Base-by-base conservation (phyloP, 768 basidiomycete genomes). In the Podaxis mareebaensis region DNA sequence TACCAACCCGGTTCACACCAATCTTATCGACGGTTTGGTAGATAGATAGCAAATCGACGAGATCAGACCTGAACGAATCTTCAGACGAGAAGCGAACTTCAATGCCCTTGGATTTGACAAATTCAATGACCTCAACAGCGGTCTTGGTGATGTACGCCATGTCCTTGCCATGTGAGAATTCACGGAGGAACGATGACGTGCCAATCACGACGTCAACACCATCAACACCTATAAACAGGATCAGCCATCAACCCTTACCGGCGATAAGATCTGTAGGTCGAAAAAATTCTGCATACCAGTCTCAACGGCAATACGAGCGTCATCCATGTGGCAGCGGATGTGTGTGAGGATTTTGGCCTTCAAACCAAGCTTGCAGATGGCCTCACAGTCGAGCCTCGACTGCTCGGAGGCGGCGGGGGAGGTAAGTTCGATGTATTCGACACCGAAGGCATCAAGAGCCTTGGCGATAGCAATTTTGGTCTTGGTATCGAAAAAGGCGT, bases 11-110 rank as follows among this genome's bases (percentile, higher is more conserved):
- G 82, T 99, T 94, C 51, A 99, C 96, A 60, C 96, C 96, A 71
- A 99, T 95, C 83, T 98, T 98, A 81, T 99, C 97, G 54, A 99
- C 97, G 53, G 96, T 96, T 77, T 96, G 95, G 83, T 99, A 99
- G 80, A 99, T 98, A 22, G 94, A 96, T 48, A 99, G 84, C 51
- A 99, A 85, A 79, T 99, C 97, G 77, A 99, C 97, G 64, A 99
- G 89, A 79, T 99, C 96, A 69, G 96, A 98, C 68, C 97, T 93
- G 93, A 99, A 99, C 20, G 95, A 97, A 76, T 99, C 97, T 77
- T 99, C 97, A 30, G 96, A 96, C 4, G 97, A 99, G 86, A 99
- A 99, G 64, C 97, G 95, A 74, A 99, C 94, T 80, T 99, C 97
- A 72, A 99, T 96, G 65, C 90, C 91, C 91, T 98, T 99, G 81